These are phyloP conservation scores for Simplicillium aogashimaense DNA, from an alignment of 2,329 filamentous ascomycete genomes.

Conservation along the genomic window DNA sequence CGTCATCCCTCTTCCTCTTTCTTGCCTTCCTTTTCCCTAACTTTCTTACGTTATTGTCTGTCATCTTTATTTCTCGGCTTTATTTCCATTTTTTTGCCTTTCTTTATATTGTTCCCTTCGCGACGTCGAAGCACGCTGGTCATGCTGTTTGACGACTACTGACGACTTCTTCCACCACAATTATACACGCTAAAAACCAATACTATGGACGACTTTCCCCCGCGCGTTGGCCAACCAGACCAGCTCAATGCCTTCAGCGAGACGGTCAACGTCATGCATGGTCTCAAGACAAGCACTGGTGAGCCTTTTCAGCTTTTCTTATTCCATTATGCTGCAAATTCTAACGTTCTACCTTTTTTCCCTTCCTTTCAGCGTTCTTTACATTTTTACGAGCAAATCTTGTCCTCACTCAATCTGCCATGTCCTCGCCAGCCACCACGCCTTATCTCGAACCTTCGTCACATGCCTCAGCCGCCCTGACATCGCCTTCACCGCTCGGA, in stretches of 20 bases:
- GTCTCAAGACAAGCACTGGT: slow-evolving; percentile 48
- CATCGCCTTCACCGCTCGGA: slow-evolving; percentile 34
- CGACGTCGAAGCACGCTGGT: no score
- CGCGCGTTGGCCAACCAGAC: slow-evolving; percentile 30
- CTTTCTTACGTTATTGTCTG: slow-evolving; percentile 4
- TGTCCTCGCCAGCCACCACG: slow-evolving; percentile 56
- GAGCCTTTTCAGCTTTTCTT: slow-evolving; percentile 15
- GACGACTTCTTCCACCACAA: no score
- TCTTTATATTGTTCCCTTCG: no score
- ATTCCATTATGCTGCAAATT: not conserved
- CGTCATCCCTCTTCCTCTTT: not conserved
- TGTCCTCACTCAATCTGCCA: slow-evolving; percentile 50
- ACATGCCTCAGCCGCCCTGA: slow-evolving; percentile 9
- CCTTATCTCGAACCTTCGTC: slow-evolving; percentile 43
- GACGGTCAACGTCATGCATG: slow-evolving; percentile 45
- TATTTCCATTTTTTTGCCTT: not conserved
- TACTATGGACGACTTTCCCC: slow-evolving; percentile 18
- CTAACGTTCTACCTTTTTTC: slow-evolving; percentile 4
- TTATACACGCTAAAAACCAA: not conserved
- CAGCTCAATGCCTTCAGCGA: slow-evolving; percentile 40
- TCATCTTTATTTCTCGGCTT: slow-evolving; percentile 4
- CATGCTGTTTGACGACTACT: no score
- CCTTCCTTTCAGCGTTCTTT: slow-evolving; percentile 57
- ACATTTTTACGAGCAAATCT: slow-evolving; percentile 74
- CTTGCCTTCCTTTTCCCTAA: slow-evolving; percentile 2